phyloP scores from a whole-genome alignment of 2,329 filamentous ascomycete species.

The Cytospora schulzeri region DNA sequence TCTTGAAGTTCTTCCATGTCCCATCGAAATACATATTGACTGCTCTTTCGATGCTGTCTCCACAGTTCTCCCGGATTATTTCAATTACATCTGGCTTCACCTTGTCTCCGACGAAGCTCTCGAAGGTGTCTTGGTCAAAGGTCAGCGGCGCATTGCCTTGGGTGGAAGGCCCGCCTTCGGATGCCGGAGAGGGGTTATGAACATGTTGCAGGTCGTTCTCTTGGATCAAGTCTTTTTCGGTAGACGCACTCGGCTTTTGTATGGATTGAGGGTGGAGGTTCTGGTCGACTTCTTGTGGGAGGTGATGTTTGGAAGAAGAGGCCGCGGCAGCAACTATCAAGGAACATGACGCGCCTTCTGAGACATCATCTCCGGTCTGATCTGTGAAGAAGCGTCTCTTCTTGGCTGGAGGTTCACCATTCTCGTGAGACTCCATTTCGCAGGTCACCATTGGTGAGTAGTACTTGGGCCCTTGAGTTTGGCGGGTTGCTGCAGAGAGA shows the following conservation, averaged over 20 bases:
- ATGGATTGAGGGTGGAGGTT: conserved; percentile 29
- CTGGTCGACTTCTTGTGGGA: conserved; percentile 32
- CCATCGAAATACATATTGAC: conserved; percentile 73
- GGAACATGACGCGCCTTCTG: conserved; percentile 12
- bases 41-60: conserved; percentile 61
- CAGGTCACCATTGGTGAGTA: conserved; percentile 31
- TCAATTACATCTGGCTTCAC: conserved; percentile 52
- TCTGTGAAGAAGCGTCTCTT: conserved; percentile 31
- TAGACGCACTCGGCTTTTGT: accelerated
- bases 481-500: not conserved
- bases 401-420: conserved; percentile 24
- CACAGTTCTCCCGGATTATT: conserved; percentile 56
- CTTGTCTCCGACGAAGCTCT: conserved; percentile 61
- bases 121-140: conserved; percentile 62
- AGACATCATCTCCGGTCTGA: conserved; percentile 28
- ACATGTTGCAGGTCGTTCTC: conserved; percentile 28
- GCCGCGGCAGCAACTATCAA: not conserved
- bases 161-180: conserved; percentile 26
- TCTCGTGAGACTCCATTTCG: conserved; percentile 24
- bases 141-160: conserved; percentile 36
- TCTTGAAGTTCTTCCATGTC: conserved; percentile 59
- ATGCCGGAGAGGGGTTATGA: conserved; percentile 22
- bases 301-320: conserved; percentile 24
- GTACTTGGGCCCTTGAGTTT: too few relatives aligned
- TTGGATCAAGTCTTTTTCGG: not conserved